Percentiles rank a stretch among this genome's conserved stretches.
Evolutionary conservation across 1,284 basidiomycete species (phyloP).

Genomic region (Apiotrichum brassicae): DNA sequence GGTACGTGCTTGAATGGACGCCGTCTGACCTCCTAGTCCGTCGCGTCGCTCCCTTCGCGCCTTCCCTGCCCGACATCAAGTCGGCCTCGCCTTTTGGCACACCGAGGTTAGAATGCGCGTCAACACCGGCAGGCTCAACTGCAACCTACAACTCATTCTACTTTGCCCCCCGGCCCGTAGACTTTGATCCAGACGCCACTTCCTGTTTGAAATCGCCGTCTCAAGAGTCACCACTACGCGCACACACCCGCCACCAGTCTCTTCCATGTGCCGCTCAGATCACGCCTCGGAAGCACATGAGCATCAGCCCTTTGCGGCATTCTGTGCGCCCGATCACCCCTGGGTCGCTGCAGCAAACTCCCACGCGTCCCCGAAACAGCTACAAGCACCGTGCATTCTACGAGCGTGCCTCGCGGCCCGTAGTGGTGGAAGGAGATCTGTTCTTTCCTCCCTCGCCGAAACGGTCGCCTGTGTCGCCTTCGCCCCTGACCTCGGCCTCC

Average conservation of each 20-base stretch:
- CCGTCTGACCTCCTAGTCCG: too few relatives aligned
- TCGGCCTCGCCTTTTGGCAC: background rate
- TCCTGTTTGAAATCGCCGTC: too few relatives aligned
- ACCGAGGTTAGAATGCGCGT: too few relatives aligned
- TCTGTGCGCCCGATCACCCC: background rate
- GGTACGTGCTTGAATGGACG: too few relatives aligned
- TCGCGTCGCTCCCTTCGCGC: background rate
- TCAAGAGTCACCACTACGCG: background rate
- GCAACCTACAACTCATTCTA: too few relatives aligned
- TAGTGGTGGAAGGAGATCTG: too few relatives aligned
- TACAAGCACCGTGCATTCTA: background rate
- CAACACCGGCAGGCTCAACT: too few relatives aligned
- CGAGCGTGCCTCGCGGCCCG: background rate
- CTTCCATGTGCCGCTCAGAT: background rate
- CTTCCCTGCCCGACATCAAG: background rate
- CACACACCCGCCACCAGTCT: background rate
- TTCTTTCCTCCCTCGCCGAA: too few relatives aligned
- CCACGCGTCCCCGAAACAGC: background rate
- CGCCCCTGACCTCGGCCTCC: background rate
- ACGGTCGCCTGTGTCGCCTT: background rate
- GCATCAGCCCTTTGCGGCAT: background rate
- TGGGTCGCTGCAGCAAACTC: background rate
- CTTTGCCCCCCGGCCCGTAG: too few relatives aligned
- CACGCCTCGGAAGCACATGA: background rate
- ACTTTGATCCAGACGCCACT: too few relatives aligned